Base-by-base conservation (phyloP, 2,329 filamentous ascomycete genomes). In the Sporothrix dimorphospora region DNA sequence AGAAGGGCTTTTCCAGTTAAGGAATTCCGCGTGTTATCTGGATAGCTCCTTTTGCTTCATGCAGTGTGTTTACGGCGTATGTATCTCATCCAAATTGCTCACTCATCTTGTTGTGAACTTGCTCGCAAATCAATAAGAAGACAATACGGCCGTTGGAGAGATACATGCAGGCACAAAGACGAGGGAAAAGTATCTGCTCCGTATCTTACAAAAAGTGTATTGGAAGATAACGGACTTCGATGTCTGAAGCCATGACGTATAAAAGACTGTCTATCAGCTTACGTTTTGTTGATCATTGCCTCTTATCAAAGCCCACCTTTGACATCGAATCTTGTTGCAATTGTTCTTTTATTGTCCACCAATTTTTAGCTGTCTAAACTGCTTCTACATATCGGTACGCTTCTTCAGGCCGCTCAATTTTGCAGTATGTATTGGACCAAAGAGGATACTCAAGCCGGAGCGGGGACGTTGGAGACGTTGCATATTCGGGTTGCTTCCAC, bases 361-460 rank as follows among this genome's bases (percentile, higher is more conserved):
- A 21, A 55, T 12, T 27, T 24, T 24, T 3, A 12, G 9, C 27
- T 27, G 2, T 16, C 27, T 9, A 12, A 11, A 12, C n/a, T 24
- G 8, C n/a, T 24, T 53, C 21, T 24, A 12, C 6, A 11, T 24
- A 27, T 24, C 11, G 40, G 7, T 42, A 8, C 40, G 16, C 11
- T 45, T 40, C 4, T 40, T 24, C 38, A 65, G 21, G 11, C 12
- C 59, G 12, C 40, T 34, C 16, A 14, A n/a, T 24, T 21, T 38
- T 11, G 21, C 38, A 65, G 8, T 4, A 47, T n/a, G n/a, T 11
- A 27, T 8, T n/a, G 6, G 16, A n/a, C 42, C 42, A 66, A 49
- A 34, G n/a, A 5, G 63, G 63, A 49, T 49, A 34, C 19, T 49
- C 40, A 47, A 66, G 63, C 63, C 63, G 63, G 42, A 11, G 42